These are phyloP conservation scores for Populus alba DNA, from an alignment of 345 rosid species.

Conservation along the genomic window DNA sequence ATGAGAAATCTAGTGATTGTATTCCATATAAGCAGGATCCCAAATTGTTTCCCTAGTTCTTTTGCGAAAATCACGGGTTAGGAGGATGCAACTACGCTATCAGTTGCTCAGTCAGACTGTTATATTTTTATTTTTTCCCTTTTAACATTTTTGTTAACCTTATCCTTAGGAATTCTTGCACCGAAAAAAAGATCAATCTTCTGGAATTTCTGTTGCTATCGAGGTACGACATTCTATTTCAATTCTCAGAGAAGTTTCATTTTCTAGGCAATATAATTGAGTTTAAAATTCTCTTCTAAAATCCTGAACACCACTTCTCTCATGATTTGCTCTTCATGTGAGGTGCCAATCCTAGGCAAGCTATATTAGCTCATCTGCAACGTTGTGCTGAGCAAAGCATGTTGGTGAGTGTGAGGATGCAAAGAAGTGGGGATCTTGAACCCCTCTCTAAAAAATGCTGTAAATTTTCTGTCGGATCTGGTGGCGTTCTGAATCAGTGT, in stretches of 20 bases:
- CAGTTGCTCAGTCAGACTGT: background rate
- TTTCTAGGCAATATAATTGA: no score
- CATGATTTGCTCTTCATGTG: background rate
- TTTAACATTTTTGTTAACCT: background rate
- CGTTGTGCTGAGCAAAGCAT: background rate
- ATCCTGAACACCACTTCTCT: background rate
- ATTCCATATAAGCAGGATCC: background rate
- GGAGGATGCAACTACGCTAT: background rate
- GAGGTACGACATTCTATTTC: background rate
- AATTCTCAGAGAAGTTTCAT: no score
- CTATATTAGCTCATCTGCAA: background rate
- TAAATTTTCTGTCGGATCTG: background rate
- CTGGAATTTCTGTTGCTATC: background rate
- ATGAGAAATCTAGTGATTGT: background rate
- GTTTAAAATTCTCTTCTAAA: background rate
- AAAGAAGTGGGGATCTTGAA: background rate
- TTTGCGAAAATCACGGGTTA: background rate
- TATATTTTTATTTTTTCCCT: background rate
- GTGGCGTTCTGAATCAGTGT: background rate
- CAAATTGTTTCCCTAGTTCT: background rate
- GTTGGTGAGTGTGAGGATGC: background rate
- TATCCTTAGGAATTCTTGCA: background rate
- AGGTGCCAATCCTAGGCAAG: background rate
- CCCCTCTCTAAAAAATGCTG: background rate
- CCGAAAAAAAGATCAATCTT: no score